phyloP scores from a whole-genome alignment of 805 yeast species.

The Kodamaea jinghongensis region DNA sequence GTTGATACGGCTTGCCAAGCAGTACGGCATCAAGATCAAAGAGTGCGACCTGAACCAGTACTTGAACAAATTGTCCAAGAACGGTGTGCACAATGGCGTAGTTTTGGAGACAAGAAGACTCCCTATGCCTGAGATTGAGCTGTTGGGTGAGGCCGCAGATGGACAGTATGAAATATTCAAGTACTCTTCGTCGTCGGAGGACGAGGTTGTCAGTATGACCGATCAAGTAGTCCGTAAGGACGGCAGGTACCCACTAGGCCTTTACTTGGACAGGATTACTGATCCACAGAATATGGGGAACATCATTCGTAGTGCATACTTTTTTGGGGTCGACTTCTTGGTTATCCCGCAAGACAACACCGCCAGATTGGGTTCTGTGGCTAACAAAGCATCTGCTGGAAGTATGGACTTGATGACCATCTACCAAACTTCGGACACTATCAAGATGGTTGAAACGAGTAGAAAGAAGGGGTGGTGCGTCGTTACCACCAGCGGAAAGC shows the following conservation, averaged over 20 bases:
- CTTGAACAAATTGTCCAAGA: slow-evolving; percentile 56
- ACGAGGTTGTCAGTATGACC: slow-evolving; percentile 16
- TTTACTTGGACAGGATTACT: slow-evolving; percentile 73
- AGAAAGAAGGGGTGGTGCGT: slow-evolving; percentile 67
- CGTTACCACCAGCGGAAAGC: slow-evolving; percentile 54
- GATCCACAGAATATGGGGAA: slow-evolving; percentile 92
- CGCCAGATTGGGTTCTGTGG: slow-evolving; percentile 74
- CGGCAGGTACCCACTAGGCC: slow-evolving; percentile 54
- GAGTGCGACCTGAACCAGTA: slow-evolving; percentile 45
- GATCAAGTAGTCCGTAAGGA: slow-evolving; percentile 7
- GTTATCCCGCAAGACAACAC: slow-evolving; percentile 67
- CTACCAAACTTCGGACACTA: slow-evolving; percentile 55
- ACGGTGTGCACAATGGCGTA: slow-evolving; percentile 79
- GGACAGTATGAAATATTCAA: slow-evolving; percentile 14
- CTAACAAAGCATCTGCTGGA: slow-evolving; percentile 80
- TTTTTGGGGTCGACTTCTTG: slow-evolving; percentile 77
- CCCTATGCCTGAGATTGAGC: slow-evolving; percentile 25
- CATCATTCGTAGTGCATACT: slow-evolving; percentile 73
- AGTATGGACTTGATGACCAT: slow-evolving; percentile 73
- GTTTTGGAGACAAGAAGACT: slow-evolving; percentile 67
- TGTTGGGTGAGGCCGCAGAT: slow-evolving; percentile 21
- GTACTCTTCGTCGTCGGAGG: slow-evolving; percentile 24
- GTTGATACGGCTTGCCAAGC: slow-evolving; percentile 46
- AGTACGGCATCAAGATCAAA: slow-evolving; percentile 37
- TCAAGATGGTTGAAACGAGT: slow-evolving; percentile 58